Percentiles rank a stretch among this genome's conserved stretches.
phyloP scores from a whole-genome alignment of 305 asterid species.

The Fraxinus paxiana region DNA sequence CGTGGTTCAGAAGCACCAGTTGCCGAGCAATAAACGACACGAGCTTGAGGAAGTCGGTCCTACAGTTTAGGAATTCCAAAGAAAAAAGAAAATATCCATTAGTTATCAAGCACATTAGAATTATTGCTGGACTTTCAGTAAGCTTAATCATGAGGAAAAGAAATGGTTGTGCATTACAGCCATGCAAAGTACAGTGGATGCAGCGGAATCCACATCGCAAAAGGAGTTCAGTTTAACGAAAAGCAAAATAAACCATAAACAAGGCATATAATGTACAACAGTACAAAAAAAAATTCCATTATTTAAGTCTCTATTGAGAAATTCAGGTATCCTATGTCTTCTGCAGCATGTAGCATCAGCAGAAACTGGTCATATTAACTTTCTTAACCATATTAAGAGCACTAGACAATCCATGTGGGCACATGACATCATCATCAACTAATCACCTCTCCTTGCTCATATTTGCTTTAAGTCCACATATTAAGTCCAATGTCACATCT shows the following conservation, averaged over 20 bases:
- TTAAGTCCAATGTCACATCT: neutral
- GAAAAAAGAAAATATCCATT: slow-evolving; percentile 21
- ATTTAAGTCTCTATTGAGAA: neutral
- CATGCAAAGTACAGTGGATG: neutral
- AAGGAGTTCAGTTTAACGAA: neutral
- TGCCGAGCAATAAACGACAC: slow-evolving; percentile 92
- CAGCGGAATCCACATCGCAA: neutral
- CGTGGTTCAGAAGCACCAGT: slow-evolving; percentile 99
- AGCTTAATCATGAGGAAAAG: neutral
- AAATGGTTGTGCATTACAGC: neutral
- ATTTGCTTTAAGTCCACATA: neutral
- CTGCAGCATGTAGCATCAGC: neutral
- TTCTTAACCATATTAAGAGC: neutral
- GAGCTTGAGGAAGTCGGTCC: slow-evolving; percentile 98
- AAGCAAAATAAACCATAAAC: neutral
- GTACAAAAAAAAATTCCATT: neutral
- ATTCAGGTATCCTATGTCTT: neutral
- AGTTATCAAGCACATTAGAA: neutral
- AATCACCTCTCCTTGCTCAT: neutral
- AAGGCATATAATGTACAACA: neutral
- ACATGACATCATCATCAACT: neutral
- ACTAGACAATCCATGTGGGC: neutral
- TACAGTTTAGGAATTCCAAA: slow-evolving; percentile 42
- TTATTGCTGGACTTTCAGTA: neutral
- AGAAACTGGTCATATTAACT: neutral